phyloP scores from a whole-genome alignment of 495 filamentous ascomycete species.

The Penicillium verhagenii region DNA sequence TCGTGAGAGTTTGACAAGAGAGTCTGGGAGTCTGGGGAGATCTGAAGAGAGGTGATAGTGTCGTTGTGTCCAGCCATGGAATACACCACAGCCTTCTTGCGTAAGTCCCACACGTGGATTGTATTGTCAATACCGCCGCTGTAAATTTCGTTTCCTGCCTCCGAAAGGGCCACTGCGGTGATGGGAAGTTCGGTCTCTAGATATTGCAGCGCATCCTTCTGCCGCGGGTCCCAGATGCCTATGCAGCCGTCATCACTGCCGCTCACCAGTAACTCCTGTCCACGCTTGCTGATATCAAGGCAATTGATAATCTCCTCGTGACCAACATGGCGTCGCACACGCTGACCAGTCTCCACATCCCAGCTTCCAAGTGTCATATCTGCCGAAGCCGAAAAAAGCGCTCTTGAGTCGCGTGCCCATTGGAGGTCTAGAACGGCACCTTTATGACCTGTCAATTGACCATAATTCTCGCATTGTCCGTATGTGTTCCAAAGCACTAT shows the following conservation, averaged over 20 bases:
- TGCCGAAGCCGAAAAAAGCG: conserved; percentile 90
- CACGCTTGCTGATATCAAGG: conserved; percentile 81
- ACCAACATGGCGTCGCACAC: conserved; percentile 87
- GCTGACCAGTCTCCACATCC: conserved; percentile 82
- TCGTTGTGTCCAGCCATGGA: conserved; percentile 87
- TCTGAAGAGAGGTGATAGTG: conserved; percentile 82
- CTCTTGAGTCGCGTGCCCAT: conserved; percentile 92
- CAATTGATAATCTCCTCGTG: conserved; percentile 94
- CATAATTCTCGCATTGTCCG: conserved; percentile 91
- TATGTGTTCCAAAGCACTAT: conserved; percentile 91
- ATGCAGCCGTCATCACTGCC: conserved; percentile 92
- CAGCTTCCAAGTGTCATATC: conserved; percentile 91
- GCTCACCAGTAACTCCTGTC: conserved; percentile 84
- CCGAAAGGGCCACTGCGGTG: conserved; percentile 83
- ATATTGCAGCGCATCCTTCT: conserved; percentile 83
- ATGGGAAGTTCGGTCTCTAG: conserved; percentile 92
- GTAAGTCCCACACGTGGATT: conserved; percentile 94
- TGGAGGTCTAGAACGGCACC: conserved; percentile 88
- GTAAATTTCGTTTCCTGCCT: conserved; percentile 94
- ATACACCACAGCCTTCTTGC: conserved; percentile 85
- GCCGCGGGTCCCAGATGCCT: conserved; percentile 94
- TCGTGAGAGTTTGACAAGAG: conserved; percentile 93
- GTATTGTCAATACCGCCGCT: conserved; percentile 95
- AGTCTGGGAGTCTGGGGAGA: conserved; percentile 89
- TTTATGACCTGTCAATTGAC: conserved; percentile 80